Base-by-base conservation (phyloP, 257 asterid species). In the Haberlea rhodopensis region DNA sequence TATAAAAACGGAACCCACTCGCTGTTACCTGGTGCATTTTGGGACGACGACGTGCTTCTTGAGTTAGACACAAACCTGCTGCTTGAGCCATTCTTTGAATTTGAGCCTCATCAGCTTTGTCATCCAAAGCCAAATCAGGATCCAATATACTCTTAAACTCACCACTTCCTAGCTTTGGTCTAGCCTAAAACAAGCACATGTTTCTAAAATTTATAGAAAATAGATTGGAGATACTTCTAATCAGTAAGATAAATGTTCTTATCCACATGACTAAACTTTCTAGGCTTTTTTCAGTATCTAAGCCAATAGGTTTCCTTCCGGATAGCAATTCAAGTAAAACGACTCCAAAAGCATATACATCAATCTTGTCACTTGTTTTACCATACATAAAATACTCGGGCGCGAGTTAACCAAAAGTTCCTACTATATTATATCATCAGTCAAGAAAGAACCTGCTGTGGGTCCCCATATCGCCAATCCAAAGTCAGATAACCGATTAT, bases 371-470 rank as follows among this genome's bases (percentile, higher is more conserved):
- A 20, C 99, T 94, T 19, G 90, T 85, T 83, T 88, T 87, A 5
- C 99, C 99, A 53, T 86, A 94, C 97, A 94, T 87, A 56, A 94
- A 90, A 74, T 94, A 94, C 79, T 94, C 99, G 0, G 99, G 99
- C 20, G 99, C 97, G 11, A 94, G 91, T 77, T 94, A 94, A 21
- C 99, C 99, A 57, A 94, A 94, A 16, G 99, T 94, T 74, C 99
- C 99, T 1, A 90, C 90, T n/a, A 88, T 94, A 66, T 94, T 95
- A n/a, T n/a, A 51, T 78, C 81, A 46, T 94, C 82, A 45, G 80
- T 86, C 76, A 81, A 34, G 77, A 79, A 90, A 60, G 89, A 72
- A 10, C 85, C 71, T 11, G 76, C 71, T 54, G 87, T 75, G 5
- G 99, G 96, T 40, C 91, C 96, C 95, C 96, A 86, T 66, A 73